Base-by-base conservation (phyloP, 495 filamentous ascomycete genomes). In the Penicillium daleae region DNA sequence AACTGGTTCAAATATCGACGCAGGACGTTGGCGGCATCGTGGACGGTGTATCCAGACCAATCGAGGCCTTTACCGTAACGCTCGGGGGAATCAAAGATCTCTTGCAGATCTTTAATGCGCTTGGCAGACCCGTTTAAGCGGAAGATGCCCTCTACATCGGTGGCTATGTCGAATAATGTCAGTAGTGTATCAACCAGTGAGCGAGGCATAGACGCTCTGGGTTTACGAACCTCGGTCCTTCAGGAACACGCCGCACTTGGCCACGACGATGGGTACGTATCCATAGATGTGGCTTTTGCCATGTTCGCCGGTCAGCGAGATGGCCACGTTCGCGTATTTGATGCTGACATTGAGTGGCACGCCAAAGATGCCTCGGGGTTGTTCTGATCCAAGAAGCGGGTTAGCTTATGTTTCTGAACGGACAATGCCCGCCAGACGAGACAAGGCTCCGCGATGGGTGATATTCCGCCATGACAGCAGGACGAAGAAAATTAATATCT, bases 191-290 rank as follows among this genome's bases (percentile, higher is more conserved):
- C 22, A 37, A 3, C 29, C 37, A 39, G 52, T 40, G 44, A 60
- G 29, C 52, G 51, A 51, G 50, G 48, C 6, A 64, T 58, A 39
- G 40, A 21, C 9, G 40, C 19, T 31, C 22, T 27, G 32, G 12
- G 10, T 40, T 22, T 17, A 42, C 85, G 64, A 70, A 97, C 95
- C 95, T 88, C 97, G 97, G 74, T 99, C 95, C 73, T 99, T 99
- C 65, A 99, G 77, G 69, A 92, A 99, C 2, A 99, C 93, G 51
- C 95, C 95, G 75, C 95, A 99, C 76, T 99, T 99, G 5, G 95
- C 95, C 40, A 99, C 94, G 50, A 99, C 94, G 65, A 99, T 97
- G 10, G 95, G 95, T 6, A 99, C 93, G 73, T 99, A 99, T 66
- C 95, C 95, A 75, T 99, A 99, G 27, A 97, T 97, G 73, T 95